phyloP scores from a whole-genome alignment of 176 grass and related monocot species.

The Tillandsia leiboldiana region DNA sequence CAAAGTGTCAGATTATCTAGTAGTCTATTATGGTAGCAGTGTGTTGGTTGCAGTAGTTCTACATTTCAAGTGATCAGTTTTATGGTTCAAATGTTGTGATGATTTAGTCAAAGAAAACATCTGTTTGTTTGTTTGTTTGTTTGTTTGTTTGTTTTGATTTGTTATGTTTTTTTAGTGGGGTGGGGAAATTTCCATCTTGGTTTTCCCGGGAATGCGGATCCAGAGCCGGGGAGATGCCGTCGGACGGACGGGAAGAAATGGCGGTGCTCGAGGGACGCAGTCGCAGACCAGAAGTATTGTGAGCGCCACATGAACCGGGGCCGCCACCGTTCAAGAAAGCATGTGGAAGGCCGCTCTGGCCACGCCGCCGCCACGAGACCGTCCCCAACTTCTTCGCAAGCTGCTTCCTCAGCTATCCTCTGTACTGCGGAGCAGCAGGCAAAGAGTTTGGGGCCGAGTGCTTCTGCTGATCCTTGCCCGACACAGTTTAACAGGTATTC shows the following conservation, averaged over 20 bases:
- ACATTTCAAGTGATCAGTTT: too few species aligned
- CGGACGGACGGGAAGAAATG: conserved; percentile 98
- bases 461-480: neutral
- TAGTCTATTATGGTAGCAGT: too few species aligned
- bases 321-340: conserved; percentile 99
- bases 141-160: conserved; percentile 5
- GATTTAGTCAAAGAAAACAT: neutral
- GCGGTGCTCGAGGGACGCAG: conserved; percentile 82
- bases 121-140: conserved; percentile 8
- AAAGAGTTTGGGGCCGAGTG: neutral
- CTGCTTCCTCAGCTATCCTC: conserved; percentile 27
- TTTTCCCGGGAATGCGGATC: conserved; percentile 47
- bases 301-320: conserved; percentile 94
- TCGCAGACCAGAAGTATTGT: conserved; percentile 95
- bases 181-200: conserved; percentile 63
- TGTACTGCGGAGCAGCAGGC: conserved; percentile 3
- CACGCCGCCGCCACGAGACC: conserved; percentile 23
- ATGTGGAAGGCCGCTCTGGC: conserved; percentile 81
- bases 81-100: too few species aligned
- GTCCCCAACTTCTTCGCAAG: conserved; percentile 12
- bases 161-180: conserved; percentile 34
- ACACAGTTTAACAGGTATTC: conserved; percentile 9
- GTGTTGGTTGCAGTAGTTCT: too few species aligned
- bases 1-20: too few species aligned
- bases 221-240: conserved; percentile 90